Evolutionary conservation across 1,139 yeast species (phyloP), one percentile per base, ranked within the genome.

Genomic region (Blastobotrys apis): DNA sequence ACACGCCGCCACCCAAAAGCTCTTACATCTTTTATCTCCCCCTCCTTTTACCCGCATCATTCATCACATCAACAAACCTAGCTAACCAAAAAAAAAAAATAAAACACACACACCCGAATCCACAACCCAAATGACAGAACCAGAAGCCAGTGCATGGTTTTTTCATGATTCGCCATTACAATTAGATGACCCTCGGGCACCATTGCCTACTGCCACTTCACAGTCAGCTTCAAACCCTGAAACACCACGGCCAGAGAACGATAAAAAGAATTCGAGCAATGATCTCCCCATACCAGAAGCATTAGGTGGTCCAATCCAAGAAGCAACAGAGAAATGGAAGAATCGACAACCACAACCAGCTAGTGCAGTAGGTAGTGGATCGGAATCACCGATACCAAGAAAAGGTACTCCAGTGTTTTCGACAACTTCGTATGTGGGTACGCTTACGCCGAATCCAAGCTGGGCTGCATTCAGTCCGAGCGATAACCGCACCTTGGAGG

Each of bases 381-480:
- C 6, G 10, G 26, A 23, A 6, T 6, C 15, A 5, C 19, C 35
- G n/a, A 32, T n/a, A 5, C 15, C 22, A 5, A 5, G 17, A 15
- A 15, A 13, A n/a, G 6, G 17, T 9, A 15, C 41, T 9, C 43
- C 39, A 23, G 32, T 33, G 4, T 19, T 54, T 57, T 17, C 53
- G 37, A 34, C 51, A 33, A 12, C 53, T 3, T 44, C 55, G 6
- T 55, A 58, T 33, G 53, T 60, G 1, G 64, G 65, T 5, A 37
- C 58, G 2, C 47, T 64, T 1, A 46, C 50, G 2, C 68, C 68
- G 2, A 50, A 49, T 37, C 31, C 55, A 2, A 49, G 53, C 13
- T 68, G 72, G 72, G 53, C 56, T 10, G 68, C 72, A 2, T 68
- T 68, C 54, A 60, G 54, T 19, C 71, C 72, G 1, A 52, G 56